Conservation (phyloP, 148 eudicot species). For the Persicaria tinctoria region DNA sequence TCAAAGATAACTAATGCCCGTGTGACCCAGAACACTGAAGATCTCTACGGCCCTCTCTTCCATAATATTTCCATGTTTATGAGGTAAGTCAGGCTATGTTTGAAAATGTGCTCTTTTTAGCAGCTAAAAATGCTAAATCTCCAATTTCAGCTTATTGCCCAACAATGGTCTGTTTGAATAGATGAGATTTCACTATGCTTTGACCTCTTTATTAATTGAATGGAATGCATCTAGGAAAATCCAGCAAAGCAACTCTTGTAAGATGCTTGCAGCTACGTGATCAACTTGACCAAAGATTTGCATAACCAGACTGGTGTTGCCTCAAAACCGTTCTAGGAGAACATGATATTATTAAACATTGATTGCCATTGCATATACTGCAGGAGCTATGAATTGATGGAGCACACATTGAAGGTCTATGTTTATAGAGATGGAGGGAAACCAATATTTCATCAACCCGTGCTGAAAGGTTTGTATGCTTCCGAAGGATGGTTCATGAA, state of each 20-base stretch:
- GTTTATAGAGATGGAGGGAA: slow-evolving; percentile 72
- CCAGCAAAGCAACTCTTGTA: neutral
- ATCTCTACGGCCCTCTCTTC: slow-evolving; percentile 66
- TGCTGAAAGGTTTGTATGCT: slow-evolving; percentile 81
- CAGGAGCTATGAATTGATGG: slow-evolving; percentile 97
- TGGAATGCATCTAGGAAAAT: neutral
- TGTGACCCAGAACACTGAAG: slow-evolving; percentile 31
- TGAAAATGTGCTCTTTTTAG: neutral
- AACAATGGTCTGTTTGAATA: neutral
- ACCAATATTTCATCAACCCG: slow-evolving; percentile 90
- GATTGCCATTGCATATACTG: slow-evolving; percentile 12
- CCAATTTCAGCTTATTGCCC: neutral
- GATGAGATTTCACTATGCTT: neutral
- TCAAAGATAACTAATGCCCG: slow-evolving; percentile 48
- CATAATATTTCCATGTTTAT: slow-evolving; percentile 66
- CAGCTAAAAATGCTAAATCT: neutral
- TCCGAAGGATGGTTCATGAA: slow-evolving; percentile 99
- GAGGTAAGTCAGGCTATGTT: slow-evolving; percentile 37
- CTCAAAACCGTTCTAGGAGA: neutral
- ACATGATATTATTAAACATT: neutral
- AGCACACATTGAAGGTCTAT: slow-evolving; percentile 60
- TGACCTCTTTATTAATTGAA: neutral
- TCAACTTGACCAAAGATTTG: neutral
- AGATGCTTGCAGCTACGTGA: neutral
- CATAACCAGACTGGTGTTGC: neutral